Evolutionary conservation across 2,329 filamentous ascomycete genomes (phyloP).

Genomic region (Colletotrichum orbiculare): DNA sequence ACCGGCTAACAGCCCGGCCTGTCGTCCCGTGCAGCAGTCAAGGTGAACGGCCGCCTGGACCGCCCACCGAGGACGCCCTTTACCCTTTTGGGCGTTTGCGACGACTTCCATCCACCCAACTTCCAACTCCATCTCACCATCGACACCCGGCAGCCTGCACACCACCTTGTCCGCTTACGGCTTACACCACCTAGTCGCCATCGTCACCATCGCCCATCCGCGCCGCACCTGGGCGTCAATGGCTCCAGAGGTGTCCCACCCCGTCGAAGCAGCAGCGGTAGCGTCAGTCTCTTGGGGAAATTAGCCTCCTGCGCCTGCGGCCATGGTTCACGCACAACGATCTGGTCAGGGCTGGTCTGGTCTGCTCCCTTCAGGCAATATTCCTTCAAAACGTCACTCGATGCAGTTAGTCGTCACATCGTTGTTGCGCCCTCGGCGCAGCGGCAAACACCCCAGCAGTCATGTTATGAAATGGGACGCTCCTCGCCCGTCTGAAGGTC

Average conservation of each 20-base stretch:
- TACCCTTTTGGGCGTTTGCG: constrained; percentile 17
- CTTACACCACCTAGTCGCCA: not conserved
- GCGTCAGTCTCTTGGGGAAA: constrained; percentile 17
- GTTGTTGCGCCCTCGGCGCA: not conserved
- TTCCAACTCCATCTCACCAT: constrained; percentile 14
- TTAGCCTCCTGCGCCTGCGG: constrained; percentile 18
- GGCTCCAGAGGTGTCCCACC: not conserved
- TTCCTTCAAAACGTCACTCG: not conserved
- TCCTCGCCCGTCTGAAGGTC: not conserved
- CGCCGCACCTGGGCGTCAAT: constrained; percentile 10
- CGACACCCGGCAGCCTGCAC: constrained; percentile 9
- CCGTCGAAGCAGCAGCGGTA: not conserved
- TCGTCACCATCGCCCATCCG: constrained; percentile 10
- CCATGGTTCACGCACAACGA: constrained; percentile 14
- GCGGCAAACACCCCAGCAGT: not conserved
- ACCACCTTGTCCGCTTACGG: not conserved
- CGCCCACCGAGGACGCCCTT: not conserved
- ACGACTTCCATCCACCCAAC: not conserved
- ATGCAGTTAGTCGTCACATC: constrained; percentile 25
- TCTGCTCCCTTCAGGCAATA: not conserved
- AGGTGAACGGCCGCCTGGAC: constrained; percentile 8
- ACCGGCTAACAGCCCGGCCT: constrained; percentile 4
- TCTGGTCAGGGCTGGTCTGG: not conserved
- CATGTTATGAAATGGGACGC: constrained; percentile 18
- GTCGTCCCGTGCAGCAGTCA: not conserved